Percentiles rank a stretch among this genome's conserved stretches.
These are phyloP conservation scores for Diaporthe velutina DNA, from an alignment of 2,329 filamentous ascomycete species.

Conservation along the genomic window DNA sequence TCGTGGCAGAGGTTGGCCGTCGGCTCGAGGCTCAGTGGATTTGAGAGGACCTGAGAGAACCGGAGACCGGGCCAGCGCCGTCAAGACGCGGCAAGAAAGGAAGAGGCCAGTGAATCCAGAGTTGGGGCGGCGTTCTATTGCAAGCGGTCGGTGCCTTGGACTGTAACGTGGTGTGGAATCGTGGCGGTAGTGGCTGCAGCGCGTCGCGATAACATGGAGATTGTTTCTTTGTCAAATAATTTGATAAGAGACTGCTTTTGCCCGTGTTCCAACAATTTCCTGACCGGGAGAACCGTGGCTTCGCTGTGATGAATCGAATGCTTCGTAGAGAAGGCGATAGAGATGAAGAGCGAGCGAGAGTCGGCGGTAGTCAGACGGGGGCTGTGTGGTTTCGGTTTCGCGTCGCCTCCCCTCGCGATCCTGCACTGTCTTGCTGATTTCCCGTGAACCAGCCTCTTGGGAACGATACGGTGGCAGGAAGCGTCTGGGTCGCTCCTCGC, in stretches of 20 bases:
- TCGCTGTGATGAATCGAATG: constrained; percentile 17
- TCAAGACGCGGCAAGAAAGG: constrained; percentile 57
- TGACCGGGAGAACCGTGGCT: neutral
- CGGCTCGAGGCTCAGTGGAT: constrained; percentile 36
- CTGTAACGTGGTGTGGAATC: neutral
- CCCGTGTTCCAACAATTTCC: neutral
- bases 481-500: constrained; percentile 1
- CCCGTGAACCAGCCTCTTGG: constrained; percentile 21
- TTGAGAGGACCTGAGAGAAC: constrained; percentile 37
- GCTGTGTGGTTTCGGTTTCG: constrained; percentile 30
- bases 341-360: constrained; percentile 5
- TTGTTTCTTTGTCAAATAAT: neutral
- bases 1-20: constrained; percentile 60
- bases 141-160: neutral
- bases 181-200: neutral
- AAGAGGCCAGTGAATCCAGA: constrained; percentile 36
- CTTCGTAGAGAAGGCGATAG: constrained; percentile 1
- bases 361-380: constrained; percentile 5
- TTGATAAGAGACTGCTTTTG: neutral
- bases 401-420: constrained; percentile 15
- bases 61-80: constrained; percentile 54
- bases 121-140: constrained; percentile 12
- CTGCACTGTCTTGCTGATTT: neutral
- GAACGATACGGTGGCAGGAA: neutral
- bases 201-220: constrained; percentile 34